Evolutionary conservation across 202 grass and related monocot genomes (phyloP).

Genomic region (Musa balbisiana): DNA sequence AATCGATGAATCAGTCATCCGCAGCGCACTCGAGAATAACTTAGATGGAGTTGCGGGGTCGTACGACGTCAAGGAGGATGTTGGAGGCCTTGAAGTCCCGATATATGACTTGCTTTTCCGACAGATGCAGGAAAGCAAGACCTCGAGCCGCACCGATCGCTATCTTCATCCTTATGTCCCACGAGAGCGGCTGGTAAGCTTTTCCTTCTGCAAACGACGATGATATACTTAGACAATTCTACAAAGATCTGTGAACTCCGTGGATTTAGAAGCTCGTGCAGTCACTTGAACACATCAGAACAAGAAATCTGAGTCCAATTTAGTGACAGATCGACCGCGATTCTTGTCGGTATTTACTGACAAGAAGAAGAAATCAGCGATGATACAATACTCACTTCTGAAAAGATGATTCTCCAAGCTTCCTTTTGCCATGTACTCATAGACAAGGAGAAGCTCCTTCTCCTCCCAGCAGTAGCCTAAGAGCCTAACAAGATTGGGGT

Average conservation of each 20-base stretch:
- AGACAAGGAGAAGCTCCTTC: constrained; percentile 69
- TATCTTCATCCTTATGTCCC: constrained; percentile 54
- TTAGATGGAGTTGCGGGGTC: neutral
- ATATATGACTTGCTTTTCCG: constrained; percentile 82
- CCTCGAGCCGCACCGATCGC: constrained; percentile 56
- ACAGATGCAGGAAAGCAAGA: constrained; percentile 56
- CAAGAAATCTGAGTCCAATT: neutral
- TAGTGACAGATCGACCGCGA: neutral
- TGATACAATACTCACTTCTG: constrained; percentile 35
- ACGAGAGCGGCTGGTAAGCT: constrained; percentile 36
- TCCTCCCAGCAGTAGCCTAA: constrained; percentile 76
- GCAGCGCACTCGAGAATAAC: neutral
- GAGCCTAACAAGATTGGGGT: constrained; percentile 75
- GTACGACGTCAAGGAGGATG: constrained; percentile 71
- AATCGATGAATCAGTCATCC: neutral
- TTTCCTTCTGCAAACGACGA: constrained; percentile 23
- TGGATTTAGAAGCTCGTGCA: no score
- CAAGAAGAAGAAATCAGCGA: no score
- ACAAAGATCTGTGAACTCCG: no score
- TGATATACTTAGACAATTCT: no score
- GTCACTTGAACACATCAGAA: no score
- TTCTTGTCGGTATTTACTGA: no score
- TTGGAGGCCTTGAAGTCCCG: constrained; percentile 78
- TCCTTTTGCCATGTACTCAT: constrained; percentile 67
- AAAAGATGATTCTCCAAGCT: constrained; percentile 83